Base-by-base conservation (phyloP, 805 yeast species). In the Soucietia sequanensis region DNA sequence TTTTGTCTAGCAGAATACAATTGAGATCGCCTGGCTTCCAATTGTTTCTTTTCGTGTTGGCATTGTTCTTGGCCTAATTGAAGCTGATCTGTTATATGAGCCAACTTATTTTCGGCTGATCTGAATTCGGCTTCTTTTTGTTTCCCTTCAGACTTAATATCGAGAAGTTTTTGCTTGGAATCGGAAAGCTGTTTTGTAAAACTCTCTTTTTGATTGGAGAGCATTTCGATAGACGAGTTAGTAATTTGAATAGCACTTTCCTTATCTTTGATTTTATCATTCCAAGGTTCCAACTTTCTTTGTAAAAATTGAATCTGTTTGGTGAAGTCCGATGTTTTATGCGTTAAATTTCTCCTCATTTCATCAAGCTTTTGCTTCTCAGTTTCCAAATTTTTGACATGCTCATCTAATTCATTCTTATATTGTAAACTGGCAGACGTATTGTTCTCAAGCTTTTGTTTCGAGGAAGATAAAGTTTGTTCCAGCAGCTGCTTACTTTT, bases 241-340 rank as follows among this genome's bases (percentile, higher is more conserved):
- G 80, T 75, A n/a, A 86, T 72, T 33, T 80, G 75, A 6, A 84
- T 72, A 30, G 79, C 78, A 10, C 84, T 74, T 36, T 78, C 78
- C 38, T 81, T 80, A 11, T 74, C 72, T 39, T 75, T 80, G 20
- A 89, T 62, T 43, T 78, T 73, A 18, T 75, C 81, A 39, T 78
- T 78, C 90, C 95, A 88, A 0, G 98, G 99, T 45, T 85, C 90
- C 5, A 88, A 61, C 40, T 81, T 70, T 6, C 68, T 70, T 53
- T 86, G 90, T 25, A 80, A 60, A 10, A 51, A 47, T 44, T 78
- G 84, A 33, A 90, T 83, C 48, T 84, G 74, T 6, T 70, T 72
- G 1, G 90, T 76, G 36, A 83, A 71, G 2, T 64, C 79, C 8
- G 78, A 71, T 0, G 98, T 91, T 53, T 87, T 86, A 30, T 78